Base-by-base conservation (phyloP, 805 yeast species). In the Scheffersomyces amazonensis region DNA sequence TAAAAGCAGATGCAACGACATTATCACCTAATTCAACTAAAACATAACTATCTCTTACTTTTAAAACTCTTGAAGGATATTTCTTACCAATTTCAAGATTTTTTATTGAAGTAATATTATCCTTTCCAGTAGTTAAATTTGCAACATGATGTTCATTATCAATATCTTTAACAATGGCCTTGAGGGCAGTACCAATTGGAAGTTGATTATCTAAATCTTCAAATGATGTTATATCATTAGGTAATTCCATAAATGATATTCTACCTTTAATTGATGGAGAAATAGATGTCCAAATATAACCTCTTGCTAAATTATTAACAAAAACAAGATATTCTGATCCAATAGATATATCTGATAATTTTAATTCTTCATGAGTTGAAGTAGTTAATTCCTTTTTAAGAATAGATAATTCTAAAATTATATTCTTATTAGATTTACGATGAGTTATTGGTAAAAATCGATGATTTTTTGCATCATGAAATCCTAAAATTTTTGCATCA, bases 171-270 rank as follows among this genome's bases (percentile, higher is more conserved):
- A 86, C 83, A 23, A 60, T 69, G 16, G 81, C 81, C 42, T 73
- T 65, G 39, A 88, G 48, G 7, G 89, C 89, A 41, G 80, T 60
- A 16, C 96, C 96, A 36, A 84, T 56, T 23, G 95, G 91, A 57
- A 71, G 81, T 27, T 67, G 64, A n/a, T 69, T 69, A 15, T 75
- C 80, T 34, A 85, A 55, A 35, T 77, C 66, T 13, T 64, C 66
- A 43, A 74, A 67, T 2, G 68, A 54, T 1, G 70, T 53, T n/a
- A 69, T 64, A 49, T 82, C 78, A 43, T 75, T 75, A 8, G 82
- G 64, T 24, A 85, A 62, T 42, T 87, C 85, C 64, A 83, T 70
- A 35, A 79, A 62, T 1, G 88, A 71, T 22, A 88, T 64, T 38
- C 80, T 74, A 3, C 90, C 96, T 40, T 75, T 76, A 28, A 84